Percentiles rank a stretch among this genome's conserved stretches.
Conservation (phyloP, 1,284 basidiomycete genomes). For the Waitea zeae region DNA sequence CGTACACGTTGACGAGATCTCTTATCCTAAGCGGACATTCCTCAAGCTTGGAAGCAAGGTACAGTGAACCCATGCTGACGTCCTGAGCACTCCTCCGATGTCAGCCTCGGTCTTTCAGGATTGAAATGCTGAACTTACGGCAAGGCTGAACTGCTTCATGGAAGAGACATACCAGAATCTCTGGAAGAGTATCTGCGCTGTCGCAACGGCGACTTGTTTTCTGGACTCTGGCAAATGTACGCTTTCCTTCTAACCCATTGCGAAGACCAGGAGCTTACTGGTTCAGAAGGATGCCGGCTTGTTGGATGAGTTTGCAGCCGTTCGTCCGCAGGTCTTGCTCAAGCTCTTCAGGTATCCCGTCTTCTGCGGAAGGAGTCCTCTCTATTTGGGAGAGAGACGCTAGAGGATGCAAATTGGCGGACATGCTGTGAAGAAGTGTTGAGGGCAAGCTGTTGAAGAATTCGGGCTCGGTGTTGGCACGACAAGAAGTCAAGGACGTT, state of each 20-base stretch:
- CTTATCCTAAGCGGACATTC: conserved; percentile 86
- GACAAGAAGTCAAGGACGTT: not conserved
- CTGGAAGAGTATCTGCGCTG: conserved; percentile 92
- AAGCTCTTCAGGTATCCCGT: conserved; percentile 66
- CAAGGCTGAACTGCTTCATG: conserved; percentile 83
- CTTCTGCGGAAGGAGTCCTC: conserved; percentile 62
- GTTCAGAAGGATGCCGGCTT: conserved; percentile 80
- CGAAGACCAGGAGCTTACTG: conserved; percentile 35
- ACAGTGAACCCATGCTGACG: conserved; percentile 83
- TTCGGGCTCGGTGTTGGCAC: no score
- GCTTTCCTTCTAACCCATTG: not conserved
- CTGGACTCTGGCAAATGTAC: conserved; percentile 22
- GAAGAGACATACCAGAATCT: conserved; percentile 95
- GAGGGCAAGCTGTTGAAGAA: no score
- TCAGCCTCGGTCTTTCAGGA: conserved; percentile 3
- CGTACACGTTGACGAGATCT: conserved; percentile 89
- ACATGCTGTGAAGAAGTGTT: no score
- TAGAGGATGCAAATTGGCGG: conserved; percentile 62
- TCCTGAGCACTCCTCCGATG: conserved; percentile 35
- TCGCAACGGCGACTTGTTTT: conserved; percentile 92
- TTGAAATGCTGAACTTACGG: conserved; percentile 24
- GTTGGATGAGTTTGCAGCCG: conserved; percentile 87
- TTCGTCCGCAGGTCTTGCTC: conserved; percentile 80
- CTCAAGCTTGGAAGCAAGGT: conserved; percentile 90
- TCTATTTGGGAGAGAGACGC: conserved; percentile 69